These are phyloP conservation scores for Nepenthes mirabilis DNA, from an alignment of 148 eudicot species.

Conservation along the genomic window DNA sequence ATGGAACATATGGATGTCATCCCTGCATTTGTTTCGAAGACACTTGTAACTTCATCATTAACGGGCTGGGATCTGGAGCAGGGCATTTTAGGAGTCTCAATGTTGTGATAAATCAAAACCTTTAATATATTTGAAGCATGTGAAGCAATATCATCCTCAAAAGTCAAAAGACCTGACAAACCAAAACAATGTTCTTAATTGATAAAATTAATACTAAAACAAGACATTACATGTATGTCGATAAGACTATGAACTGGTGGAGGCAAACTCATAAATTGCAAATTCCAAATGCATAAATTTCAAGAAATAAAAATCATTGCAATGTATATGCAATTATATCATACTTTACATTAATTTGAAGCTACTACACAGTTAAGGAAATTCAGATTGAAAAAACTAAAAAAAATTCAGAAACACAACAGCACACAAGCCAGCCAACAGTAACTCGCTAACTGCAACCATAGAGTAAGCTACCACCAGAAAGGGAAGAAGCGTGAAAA, in stretches of 20 bases:
- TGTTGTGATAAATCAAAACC: constrained; percentile 36
- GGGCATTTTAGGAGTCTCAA: constrained; percentile 15
- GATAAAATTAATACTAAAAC: not conserved
- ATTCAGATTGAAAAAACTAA: too few relatives aligned
- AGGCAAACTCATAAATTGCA: not conserved
- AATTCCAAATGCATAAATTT: too few relatives aligned
- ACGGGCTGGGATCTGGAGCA: constrained; percentile 13
- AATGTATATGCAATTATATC: too few relatives aligned
- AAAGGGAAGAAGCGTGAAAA: too few relatives aligned
- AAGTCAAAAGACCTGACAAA: constrained; percentile 48
- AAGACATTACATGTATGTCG: too few relatives aligned
- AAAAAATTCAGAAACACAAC: too few relatives aligned
- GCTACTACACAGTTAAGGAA: too few relatives aligned
- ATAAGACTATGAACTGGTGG: not conserved
- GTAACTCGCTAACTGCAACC: too few relatives aligned
- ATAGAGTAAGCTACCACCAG: too few relatives aligned
- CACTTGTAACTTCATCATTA: constrained; percentile 16
- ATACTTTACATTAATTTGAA: too few relatives aligned
- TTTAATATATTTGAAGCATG: constrained; percentile 44
- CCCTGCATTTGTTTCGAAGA: constrained; percentile 24
- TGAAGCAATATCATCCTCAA: constrained; percentile 38
- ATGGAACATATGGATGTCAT: constrained; percentile 40
- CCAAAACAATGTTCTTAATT: not conserved
- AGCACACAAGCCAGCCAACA: too few relatives aligned
- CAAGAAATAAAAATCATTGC: too few relatives aligned